Conservation (phyloP, 116 monocot genomes). For the Thalassia testudinum region DNA sequence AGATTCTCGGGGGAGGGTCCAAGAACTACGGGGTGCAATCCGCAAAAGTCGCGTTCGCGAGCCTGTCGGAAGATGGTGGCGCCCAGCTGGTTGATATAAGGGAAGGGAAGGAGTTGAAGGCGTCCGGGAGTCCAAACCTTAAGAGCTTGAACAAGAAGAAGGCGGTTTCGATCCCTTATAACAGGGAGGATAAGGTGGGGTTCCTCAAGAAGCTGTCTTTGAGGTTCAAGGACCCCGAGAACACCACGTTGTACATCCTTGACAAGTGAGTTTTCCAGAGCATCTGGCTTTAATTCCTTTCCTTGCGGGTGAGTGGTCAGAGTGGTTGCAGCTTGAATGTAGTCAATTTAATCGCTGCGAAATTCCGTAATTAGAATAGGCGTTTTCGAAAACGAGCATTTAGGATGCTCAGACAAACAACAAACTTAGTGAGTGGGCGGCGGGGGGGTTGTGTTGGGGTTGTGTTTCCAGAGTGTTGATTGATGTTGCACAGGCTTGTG, state of each 20-base stretch:
- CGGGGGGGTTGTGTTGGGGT: too few species aligned
- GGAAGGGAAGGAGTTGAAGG: conserved; percentile 49
- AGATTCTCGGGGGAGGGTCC: conserved; percentile 18
- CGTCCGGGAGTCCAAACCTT: conserved; percentile 64
- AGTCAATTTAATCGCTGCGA: too few species aligned
- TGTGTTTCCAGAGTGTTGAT: too few species aligned
- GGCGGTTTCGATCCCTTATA: conserved; percentile 45
- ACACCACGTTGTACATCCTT: conserved; percentile 74
- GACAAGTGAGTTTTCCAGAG: conserved; percentile 90
- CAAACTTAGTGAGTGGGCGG: too few species aligned
- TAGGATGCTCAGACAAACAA: too few species aligned
- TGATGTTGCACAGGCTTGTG: too few species aligned
- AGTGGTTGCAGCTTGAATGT: too few species aligned
- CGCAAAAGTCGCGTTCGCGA: conserved; percentile 52
- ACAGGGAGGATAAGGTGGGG: conserved; percentile 57
- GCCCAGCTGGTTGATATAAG: conserved; percentile 92
- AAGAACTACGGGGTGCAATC: conserved; percentile 54
- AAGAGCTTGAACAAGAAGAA: conserved; percentile 58
- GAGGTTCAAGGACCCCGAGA: conserved; percentile 85
- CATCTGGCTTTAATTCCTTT: too few species aligned
- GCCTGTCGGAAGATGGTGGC: conserved; percentile 40
- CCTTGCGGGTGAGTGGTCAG: too few species aligned
- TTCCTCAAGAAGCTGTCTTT: conserved; percentile 83
- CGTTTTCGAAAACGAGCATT: too few species aligned
- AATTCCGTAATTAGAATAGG: too few species aligned